Base-by-base conservation (phyloP, 1,284 basidiomycete genomes). In the Tylopilus orsonianus region DNA sequence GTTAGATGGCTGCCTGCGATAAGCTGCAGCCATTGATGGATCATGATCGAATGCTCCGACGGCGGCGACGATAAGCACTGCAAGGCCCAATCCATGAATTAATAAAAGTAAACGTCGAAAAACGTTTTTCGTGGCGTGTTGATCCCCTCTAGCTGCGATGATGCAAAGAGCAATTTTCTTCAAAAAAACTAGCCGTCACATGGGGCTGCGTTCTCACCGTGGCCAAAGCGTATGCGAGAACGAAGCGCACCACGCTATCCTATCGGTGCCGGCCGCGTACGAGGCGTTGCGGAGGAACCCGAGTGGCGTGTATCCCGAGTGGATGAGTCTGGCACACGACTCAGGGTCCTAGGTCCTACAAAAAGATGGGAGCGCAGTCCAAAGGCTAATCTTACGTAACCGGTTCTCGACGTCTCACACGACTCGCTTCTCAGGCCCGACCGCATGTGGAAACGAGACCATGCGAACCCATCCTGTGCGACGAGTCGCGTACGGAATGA, bases 381-480 rank as follows among this genome's bases (percentile, higher is more conserved):
- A 8, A 54, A 44, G 33, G 24, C 24, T 30, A 43, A 49, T 29
- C 24, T 40, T 35, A 41, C n/a, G n/a, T 44, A 41, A 29, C n/a
- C n/a, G n/a, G n/a, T n/a, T n/a, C 44, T 36, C 14, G 27, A 32
- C 9, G 20, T 35, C 55, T 37, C 43, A 19, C 47, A 46, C 33
- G 27, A 43, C 24, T 22, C 1, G 18, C 30, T 33, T 33, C 34
- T 23, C n/a, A n/a, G n/a, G 19, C 37, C 36, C 56, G 56, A 16
- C 14, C 22, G 9, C 14, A n/a, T 16, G n/a, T 9, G 14, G 14
- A 29, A 12, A 18, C 4, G 19, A 33, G 16, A n/a, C n/a, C n/a
- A n/a, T n/a, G n/a, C n/a, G n/a, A n/a, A n/a, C n/a, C 26, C 10
- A 29, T 35, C 37, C 23, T 19, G 19, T 13, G 20, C 9, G 23